Conservation (phyloP, 2,329 filamentous ascomycete genomes). For the Apiospora saccharicola region DNA sequence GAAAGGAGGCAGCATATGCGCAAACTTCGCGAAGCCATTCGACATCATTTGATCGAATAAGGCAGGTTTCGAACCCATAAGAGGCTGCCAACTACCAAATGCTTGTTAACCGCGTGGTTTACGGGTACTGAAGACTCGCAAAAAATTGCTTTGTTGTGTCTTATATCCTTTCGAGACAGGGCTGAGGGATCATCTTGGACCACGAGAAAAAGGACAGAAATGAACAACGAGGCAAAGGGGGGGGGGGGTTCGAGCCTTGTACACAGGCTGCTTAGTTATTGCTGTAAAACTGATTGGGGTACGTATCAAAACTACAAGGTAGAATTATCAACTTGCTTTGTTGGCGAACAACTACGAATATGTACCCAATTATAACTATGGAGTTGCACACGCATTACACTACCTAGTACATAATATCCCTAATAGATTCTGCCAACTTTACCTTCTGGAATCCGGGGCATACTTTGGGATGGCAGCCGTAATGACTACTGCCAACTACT, state of each 20-base stretch:
- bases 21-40: background rate
- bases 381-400: background rate
- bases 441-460: background rate
- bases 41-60: background rate
- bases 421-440: background rate
- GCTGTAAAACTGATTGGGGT: background rate
- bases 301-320: background rate
- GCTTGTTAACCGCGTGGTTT: background rate
- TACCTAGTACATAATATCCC: background rate
- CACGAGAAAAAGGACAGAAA: background rate
- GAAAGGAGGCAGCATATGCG: background rate
- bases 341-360: background rate
- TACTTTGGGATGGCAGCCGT: background rate
- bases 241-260: too few species aligned
- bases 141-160: background rate
- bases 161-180: background rate
- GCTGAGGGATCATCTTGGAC: background rate
- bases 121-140: background rate
- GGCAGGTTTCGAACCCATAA: background rate
- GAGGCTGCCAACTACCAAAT: background rate
- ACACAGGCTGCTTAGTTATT: background rate
- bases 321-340: background rate
- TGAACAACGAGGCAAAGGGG: background rate
- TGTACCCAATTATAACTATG: background rate
- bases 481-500: background rate